Conservation (phyloP, 2,329 filamentous ascomycete species). For the Alternaria brassicicola region DNA sequence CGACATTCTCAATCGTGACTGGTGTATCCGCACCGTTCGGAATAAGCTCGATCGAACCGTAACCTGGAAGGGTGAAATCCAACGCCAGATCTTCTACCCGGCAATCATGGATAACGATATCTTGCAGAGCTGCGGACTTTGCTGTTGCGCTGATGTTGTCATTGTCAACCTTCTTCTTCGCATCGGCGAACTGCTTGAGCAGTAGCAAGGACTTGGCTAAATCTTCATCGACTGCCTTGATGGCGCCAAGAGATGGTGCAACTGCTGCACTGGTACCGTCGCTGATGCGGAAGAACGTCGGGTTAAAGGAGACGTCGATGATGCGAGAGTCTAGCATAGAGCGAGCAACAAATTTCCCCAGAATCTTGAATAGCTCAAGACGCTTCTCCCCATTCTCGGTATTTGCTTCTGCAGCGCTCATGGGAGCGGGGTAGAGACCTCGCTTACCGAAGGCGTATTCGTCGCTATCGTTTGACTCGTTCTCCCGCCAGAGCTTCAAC, state of each 20-base stretch:
- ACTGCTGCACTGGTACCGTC: slow-evolving; percentile 68
- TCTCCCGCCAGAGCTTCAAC: slow-evolving; percentile 94
- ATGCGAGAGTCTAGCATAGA: slow-evolving; percentile 99
- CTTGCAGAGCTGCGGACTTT: slow-evolving; percentile 72
- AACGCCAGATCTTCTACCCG: slow-evolving; percentile 85
- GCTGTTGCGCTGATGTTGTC: slow-evolving; percentile 67
- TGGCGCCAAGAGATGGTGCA: slow-evolving; percentile 82
- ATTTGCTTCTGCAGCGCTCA: slow-evolving; percentile 76
- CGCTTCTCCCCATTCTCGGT: slow-evolving; percentile 85
- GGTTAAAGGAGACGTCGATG: slow-evolving; percentile 96
- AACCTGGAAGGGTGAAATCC: slow-evolving; percentile 94
- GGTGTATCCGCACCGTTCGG: slow-evolving; percentile 73
- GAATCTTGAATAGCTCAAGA: slow-evolving; percentile 85
- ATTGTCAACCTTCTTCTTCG: slow-evolving; percentile 83
- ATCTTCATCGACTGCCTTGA: slow-evolving; percentile 86
- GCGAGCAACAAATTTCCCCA: slow-evolving; percentile 95
- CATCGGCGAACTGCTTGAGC: slow-evolving; percentile 83
- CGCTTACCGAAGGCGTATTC: slow-evolving; percentile 85
- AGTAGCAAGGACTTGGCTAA: slow-evolving; percentile 84
- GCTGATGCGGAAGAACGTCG: slow-evolving; percentile 94
- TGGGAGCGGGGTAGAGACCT: slow-evolving; percentile 89
- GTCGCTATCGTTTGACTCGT: slow-evolving; percentile 72
- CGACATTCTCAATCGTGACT: slow-evolving; percentile 92
- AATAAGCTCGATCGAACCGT: slow-evolving; percentile 80
- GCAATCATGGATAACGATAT: slow-evolving; percentile 76